Base-by-base conservation (phyloP, 345 rosid genomes). In the Populus davidiana region DNA sequence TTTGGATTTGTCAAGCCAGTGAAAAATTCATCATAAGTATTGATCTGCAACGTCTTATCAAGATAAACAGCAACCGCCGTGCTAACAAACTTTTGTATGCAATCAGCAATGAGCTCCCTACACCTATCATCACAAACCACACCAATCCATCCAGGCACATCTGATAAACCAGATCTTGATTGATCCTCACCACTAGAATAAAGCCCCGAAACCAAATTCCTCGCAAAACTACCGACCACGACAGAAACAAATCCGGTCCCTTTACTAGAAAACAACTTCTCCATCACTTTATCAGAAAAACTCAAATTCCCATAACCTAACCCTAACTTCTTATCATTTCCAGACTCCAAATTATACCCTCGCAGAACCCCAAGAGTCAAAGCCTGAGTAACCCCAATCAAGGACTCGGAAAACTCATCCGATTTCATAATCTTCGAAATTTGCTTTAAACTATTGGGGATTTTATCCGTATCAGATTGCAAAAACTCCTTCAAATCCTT, bases 201-300 rank as follows among this genome's bases (percentile, higher is more conserved):
- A 79, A 90, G 91, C 1, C 97, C 99, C 86, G 92, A 78, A 61
- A 92, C 96, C 79, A 96, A 84, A 88, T 92, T 96, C 88, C 85
- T 89, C 3, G 99, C 97, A 82, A 96, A 92, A 81, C 98, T 96
- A 83, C 98, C 98, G 29, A 90, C 90, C 31, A 96, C 87, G 35
- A 86, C 91, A 0, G 99, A 96, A 62, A 89, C 87, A 84, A 96
- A 94, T 4, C 98, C 99, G 69, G 91, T 73, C 36, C 97, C 99
- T 20, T 91, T 81, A 8, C 84, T 68, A 0, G 99, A 91, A 71
- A 92, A 87, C 75, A 91, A 71, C 88, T 82, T 89, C 59, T 94
- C 97, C 84, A 89, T 83, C n/a, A 91, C 87, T 84, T 74, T 89
- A 83, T 89, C 90, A 63, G 86, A 59, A 71, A 85, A 81, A 80